Evolutionary conservation across 2,329 filamentous ascomycete genomes (phyloP), one percentile per base, ranked within the genome.

Genomic region (Thelonectria rubi): DNA sequence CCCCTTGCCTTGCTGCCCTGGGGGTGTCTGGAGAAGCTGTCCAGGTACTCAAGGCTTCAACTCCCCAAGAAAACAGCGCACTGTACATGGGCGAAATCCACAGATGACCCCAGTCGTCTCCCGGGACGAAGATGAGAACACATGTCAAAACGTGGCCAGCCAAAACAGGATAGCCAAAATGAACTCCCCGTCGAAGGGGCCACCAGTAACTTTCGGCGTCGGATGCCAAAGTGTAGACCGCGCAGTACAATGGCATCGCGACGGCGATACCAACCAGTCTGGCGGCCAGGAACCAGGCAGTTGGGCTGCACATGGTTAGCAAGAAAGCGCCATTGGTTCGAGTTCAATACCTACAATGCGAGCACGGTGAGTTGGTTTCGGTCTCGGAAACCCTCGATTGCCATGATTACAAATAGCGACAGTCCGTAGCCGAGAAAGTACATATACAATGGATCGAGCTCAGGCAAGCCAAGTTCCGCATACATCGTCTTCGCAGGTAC

Each of bases 221-320:
- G 1, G 63, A 63, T 11, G 59, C 48, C 6, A 34, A 51, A 2
- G 61, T 58, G 20, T 63, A 63, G 2, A 43, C 58, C 32, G 62
- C 62, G n/a, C 57, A 65, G 24, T 64, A 65, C 26, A 60, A 58
- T 37, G 63, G 63, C 55, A 64, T 55, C 3, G 55, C 42, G 37
- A 56, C 54, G 3, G 50, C 55, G 24, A 64, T 20, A 4, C 63
- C 63, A 15, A 49, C 50, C 4, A 34, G n/a, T 17, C 61, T 57
- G 10, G 58, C 48, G 2, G 60, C 34, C 11, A 51, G 55, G 34
- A 65, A 48, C 60, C 60, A 64, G 18, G 61, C 30, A 7, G 48
- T 58, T 7, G 59, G 40, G 2, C 63, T 65, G 15, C 10, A 26
- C 17, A 15, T 17, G 3, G 11, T 40, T n/a, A 40, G 17, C 4